Base-by-base conservation (phyloP, 371 early-diverging fungal genomes). In the Apophysomyces sp. region DNA sequence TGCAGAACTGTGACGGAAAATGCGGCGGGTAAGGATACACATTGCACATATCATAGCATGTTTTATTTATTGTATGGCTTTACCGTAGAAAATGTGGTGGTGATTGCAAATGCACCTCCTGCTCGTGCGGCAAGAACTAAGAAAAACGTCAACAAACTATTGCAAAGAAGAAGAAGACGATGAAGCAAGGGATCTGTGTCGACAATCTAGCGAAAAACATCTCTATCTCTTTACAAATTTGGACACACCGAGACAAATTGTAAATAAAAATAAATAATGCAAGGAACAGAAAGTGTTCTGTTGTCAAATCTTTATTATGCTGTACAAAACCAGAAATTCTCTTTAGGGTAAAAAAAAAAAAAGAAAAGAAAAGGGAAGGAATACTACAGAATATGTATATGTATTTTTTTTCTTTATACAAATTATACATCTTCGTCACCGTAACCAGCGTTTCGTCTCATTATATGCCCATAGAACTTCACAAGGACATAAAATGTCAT, bases 1-100 rank as follows among this genome's bases (percentile, higher is more conserved):
- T 68, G 68, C 57, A 71, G 65, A 65, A 68, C 66, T 57, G 55
- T 49, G 64, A 66, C 59, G 72, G 72, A 64, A 70, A 70, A 52
- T 68, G 72, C 49, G 58, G 59, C 55, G 66, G 68, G 72, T 68
- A 68, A 68, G 61, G 36, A 13, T 56, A 26, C 6, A 2, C 1
- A 32, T 18, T 2, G 11, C 8, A 13, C 13, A 13, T 34, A 11
- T 34, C 11, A 34, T 34, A 34, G 18, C 31, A 39, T 44, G 49
- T 21, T 44, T 11, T 9, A 26, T 21, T 11, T 21, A 21, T 44
- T 44, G 15, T 44, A 18, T 21, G 4, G 24, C 6, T 44, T 11
- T 21, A 34, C 13, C 13, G 13, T 26, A 26, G n/a, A 15, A 40
- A 57, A 15, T 52, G 49, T 28, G 52, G 31, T 28, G 37, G 39